Percentiles rank a stretch among this genome's conserved stretches.
Conservation (phyloP, 2,329 filamentous ascomycete genomes). For the Pseudocercospora fuligena region DNA sequence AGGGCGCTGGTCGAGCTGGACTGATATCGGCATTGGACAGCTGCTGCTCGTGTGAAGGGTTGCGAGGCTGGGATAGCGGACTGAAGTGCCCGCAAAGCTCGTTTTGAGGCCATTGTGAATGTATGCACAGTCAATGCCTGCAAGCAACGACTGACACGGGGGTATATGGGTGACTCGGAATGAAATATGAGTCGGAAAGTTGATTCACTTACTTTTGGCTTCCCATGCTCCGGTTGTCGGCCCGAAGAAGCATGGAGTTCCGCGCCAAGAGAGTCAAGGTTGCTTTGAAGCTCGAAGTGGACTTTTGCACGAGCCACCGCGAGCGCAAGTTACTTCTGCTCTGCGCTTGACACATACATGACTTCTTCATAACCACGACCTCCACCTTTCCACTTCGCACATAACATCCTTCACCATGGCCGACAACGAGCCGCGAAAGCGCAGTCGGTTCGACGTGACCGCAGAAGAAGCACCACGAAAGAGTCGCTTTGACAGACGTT, state of each 20-base stretch:
- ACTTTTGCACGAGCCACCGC: constrained; percentile 2
- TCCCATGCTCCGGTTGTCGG: not conserved
- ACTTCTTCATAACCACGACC: not conserved
- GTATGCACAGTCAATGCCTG: not conserved
- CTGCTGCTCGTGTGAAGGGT: constrained; percentile 24
- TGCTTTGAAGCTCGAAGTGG: not conserved
- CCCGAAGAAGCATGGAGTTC: not conserved
- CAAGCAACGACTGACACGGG: not conserved
- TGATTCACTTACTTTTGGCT: not conserved
- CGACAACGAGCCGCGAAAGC: constrained; percentile 74
- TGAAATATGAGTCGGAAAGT: not conserved
- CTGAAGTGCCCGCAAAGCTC: constrained; percentile 34
- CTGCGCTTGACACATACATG: not conserved
- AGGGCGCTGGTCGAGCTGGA: constrained; percentile 78
- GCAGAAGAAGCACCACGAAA: constrained; percentile 74
- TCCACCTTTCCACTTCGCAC: not conserved
- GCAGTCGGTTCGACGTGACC: constrained; percentile 82
- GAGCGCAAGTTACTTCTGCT: not conserved
- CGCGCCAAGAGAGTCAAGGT: not conserved
- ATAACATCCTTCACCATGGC: constrained; percentile 61
- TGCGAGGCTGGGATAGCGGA: constrained; percentile 18
- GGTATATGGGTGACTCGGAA: not conserved
- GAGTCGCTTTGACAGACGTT: constrained; percentile 90
- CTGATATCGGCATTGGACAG: constrained; percentile 42
- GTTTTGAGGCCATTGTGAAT: constrained; percentile 43